Conservation (phyloP, 106 monocot species). For the Triglochin maritima region DNA sequence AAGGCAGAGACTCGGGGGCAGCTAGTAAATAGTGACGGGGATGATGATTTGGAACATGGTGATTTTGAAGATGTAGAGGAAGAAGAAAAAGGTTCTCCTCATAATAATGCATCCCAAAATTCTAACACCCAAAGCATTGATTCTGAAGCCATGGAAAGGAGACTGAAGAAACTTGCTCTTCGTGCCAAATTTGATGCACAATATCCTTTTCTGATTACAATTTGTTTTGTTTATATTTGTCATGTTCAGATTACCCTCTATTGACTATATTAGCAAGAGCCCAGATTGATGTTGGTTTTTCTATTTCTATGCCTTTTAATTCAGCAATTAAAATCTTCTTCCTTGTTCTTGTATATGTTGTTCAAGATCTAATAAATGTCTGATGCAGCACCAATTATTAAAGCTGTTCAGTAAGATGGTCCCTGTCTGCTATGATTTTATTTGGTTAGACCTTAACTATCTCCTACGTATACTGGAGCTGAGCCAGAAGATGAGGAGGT, state of each 20-base stretch:
- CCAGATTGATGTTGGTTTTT: no score
- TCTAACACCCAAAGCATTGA: constrained; percentile 11
- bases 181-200: constrained; percentile 84
- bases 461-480: constrained; percentile 60
- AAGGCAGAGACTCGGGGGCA: constrained; percentile 62
- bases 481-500: constrained; percentile 54
- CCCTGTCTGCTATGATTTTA: no score
- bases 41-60: constrained; percentile 36
- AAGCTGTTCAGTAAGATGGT: no score
- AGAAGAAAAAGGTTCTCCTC: constrained; percentile 30
- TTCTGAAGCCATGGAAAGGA: constrained; percentile 48
- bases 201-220: constrained; percentile 66
- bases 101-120: constrained; percentile 16
- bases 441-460: constrained; percentile 42
- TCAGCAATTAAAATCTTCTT: no score
- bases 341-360: no score
- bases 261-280: no score
- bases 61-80: constrained; percentile 95
- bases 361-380: no score
- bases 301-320: no score
- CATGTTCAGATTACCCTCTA: no score
- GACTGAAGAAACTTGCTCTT: constrained; percentile 86
- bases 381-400: no score
- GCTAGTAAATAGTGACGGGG: constrained; percentile 29
- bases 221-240: not conserved